These are phyloP conservation scores for Mycena indigotica DNA, from an alignment of 768 basidiomycete species.

Conservation along the genomic window DNA sequence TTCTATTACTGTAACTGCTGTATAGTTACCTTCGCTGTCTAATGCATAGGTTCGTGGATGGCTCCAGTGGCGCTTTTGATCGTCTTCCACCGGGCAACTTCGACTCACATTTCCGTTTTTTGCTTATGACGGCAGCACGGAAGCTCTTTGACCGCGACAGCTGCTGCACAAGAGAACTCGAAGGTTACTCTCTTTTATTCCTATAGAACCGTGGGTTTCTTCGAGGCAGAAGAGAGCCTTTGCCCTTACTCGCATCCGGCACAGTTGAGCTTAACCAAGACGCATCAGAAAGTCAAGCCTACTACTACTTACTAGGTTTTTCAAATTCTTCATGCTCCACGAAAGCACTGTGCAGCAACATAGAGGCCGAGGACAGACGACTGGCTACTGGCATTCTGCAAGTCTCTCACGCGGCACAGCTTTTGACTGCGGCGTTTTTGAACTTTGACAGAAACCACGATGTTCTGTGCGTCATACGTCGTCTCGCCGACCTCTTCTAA, in stretches of 20 bases:
- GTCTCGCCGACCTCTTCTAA: neutral
- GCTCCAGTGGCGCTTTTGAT: neutral
- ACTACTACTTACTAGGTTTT: neutral
- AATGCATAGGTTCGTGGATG: neutral
- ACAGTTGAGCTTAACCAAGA: slow-evolving; percentile 4
- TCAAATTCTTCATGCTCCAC: neutral
- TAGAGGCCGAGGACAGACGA: neutral
- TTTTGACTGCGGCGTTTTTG: neutral
- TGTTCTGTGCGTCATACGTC: neutral
- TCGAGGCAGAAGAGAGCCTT: slow-evolving; percentile 8
- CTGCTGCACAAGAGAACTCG: neutral
- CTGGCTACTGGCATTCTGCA: too few relatives aligned
- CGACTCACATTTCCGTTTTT: too few relatives aligned
- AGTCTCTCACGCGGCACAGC: neutral
- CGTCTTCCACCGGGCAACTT: neutral
- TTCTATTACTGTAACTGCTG: neutral
- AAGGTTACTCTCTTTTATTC: slow-evolving; percentile 5
- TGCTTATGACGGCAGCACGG: neutral
- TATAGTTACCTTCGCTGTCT: neutral
- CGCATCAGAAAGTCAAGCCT: slow-evolving; percentile 1
- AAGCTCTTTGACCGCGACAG: neutral
- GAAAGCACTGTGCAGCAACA: neutral
- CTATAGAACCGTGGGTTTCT: slow-evolving; percentile 23
- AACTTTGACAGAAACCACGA: slow-evolving; percentile 1
- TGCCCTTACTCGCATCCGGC: slow-evolving; percentile 17